Evolutionary conservation across 2,329 filamentous ascomycete species (phyloP), one percentile per base, ranked within the genome.

Genomic region (Paecilomyces sp.): DNA sequence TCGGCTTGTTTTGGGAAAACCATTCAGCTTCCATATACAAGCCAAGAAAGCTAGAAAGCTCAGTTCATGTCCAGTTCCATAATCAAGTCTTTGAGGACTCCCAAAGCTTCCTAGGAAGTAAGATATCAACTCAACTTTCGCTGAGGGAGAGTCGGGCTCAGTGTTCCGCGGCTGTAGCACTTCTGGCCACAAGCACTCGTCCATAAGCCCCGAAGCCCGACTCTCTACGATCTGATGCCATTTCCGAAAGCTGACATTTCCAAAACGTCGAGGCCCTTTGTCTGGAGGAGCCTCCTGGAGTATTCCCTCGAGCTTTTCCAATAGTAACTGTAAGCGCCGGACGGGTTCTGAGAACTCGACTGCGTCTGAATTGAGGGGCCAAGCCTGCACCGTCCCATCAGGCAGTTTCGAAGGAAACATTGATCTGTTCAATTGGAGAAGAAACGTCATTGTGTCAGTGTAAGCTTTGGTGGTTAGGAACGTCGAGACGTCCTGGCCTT

Each of bases 41-140:
- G 87, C 92, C 5, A 99, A 73, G 63, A 99, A 99, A 1, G 94
- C 93, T 7, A 97, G 74, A 68, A 99, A 99, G 75, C 90, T 96
- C 57, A 99, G 79, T 71, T 99, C 94, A 73, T 99, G 94, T 0
- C 94, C 94, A 0, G 94, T 97, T 1, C 94, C 94, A 70, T 97
- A 99, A 76, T 99, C 94, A 28, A 99, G 80, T 58, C 94, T 82
- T 68, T 97, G 91, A 0, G 90, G 76, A 70, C 92, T 97, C 3
- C 94, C 94, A 75, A 96, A 97, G 3, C 85, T 85, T 13, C 92
- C 92, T 3, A 96, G 74, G 1, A 99, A 83, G 72, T 99, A 99
- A 51, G 85, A 82, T 60, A 80, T 82, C 8, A 97, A 77, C 75
- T 97, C 93, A 55, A 83, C 82, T 65, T 81, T 80, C 4, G 85